Evolutionary conservation across 2,329 filamentous ascomycete genomes (phyloP).

Genomic region (Davidsoniella virescens): DNA sequence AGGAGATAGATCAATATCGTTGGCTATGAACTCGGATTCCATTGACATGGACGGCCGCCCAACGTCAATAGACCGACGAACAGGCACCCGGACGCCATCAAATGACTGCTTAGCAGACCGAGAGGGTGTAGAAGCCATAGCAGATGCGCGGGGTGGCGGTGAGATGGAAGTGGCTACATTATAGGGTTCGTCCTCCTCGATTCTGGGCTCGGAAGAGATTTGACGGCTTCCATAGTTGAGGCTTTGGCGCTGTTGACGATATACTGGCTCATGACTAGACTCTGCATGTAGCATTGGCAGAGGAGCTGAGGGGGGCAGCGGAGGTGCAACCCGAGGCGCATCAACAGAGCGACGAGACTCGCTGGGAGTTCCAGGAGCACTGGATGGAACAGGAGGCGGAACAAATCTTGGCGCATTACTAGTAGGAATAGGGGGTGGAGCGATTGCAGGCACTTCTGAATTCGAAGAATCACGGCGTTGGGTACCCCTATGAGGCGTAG

Average conservation of each 20-base stretch:
- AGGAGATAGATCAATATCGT: constrained; percentile 64
- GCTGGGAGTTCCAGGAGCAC: constrained; percentile 32
- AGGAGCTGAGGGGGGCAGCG: constrained; percentile 13
- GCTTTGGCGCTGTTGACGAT: constrained; percentile 20
- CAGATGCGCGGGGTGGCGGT: constrained; percentile 14
- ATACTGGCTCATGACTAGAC: constrained; percentile 22
- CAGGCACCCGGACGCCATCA: constrained; percentile 39
- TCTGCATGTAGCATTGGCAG: constrained; percentile 13
- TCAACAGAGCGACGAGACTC: constrained; percentile 45
- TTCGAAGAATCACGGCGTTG: constrained; percentile 38
- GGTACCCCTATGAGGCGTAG: constrained; percentile 84
- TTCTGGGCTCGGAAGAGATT: constrained; percentile 22
- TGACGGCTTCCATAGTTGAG: constrained; percentile 11
- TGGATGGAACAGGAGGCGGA: constrained; percentile 40
- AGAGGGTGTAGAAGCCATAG: constrained; percentile 19
- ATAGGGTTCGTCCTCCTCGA: constrained; percentile 26
- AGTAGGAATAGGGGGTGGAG: constrained; percentile 29
- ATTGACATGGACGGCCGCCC: constrained; percentile 49
- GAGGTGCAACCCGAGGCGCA: constrained; percentile 32
- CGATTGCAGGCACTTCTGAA: constrained; percentile 36
- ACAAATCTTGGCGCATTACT: constrained; percentile 28
- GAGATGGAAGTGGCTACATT: background rate
- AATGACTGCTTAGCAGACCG: constrained; percentile 38
- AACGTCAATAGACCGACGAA: constrained; percentile 54
- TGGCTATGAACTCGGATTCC: constrained; percentile 73